These are phyloP conservation scores for Pythium aristosporum DNA, from an alignment of 352 stramenopile genomes.

Conservation along the genomic window DNA sequence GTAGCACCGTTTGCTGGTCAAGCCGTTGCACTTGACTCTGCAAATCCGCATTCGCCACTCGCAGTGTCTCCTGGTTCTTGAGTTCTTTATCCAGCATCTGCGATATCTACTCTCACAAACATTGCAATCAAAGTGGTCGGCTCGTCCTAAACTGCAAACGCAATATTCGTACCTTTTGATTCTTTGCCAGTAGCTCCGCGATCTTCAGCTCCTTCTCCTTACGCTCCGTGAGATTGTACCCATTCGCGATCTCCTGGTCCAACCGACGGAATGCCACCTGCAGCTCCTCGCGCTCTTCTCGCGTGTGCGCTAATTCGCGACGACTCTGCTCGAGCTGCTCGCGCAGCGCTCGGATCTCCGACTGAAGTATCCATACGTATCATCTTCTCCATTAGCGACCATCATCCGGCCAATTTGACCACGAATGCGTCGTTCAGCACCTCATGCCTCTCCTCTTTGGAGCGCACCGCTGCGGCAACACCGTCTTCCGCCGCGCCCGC, in stretches of 20 bases:
- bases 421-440: background rate
- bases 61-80: constrained; percentile 34
- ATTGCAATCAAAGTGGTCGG: background rate
- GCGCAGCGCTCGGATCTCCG: constrained; percentile 31
- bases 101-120: constrained; percentile 33
- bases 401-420: background rate
- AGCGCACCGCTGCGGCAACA: background rate
- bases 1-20: constrained; percentile 35
- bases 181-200: constrained; percentile 55
- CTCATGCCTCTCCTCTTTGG: background rate
- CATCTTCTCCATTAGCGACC: no score
- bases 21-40: constrained; percentile 29
- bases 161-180: constrained; percentile 40
- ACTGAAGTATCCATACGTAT: constrained; percentile 2
- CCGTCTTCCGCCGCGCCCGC: background rate
- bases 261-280: constrained; percentile 45
- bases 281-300: constrained; percentile 42
- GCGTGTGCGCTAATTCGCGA: constrained; percentile 37
- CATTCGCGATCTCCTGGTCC: constrained; percentile 50
- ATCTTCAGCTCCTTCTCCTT: constrained; percentile 69
- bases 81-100: constrained; percentile 57
- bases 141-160: background rate
- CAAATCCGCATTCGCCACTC: constrained; percentile 32
- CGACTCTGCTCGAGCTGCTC: constrained; percentile 27
- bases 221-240: constrained; percentile 53